Base-by-base conservation (phyloP, 2,329 filamentous ascomycete genomes). In the Fusarium hostae region DNA sequence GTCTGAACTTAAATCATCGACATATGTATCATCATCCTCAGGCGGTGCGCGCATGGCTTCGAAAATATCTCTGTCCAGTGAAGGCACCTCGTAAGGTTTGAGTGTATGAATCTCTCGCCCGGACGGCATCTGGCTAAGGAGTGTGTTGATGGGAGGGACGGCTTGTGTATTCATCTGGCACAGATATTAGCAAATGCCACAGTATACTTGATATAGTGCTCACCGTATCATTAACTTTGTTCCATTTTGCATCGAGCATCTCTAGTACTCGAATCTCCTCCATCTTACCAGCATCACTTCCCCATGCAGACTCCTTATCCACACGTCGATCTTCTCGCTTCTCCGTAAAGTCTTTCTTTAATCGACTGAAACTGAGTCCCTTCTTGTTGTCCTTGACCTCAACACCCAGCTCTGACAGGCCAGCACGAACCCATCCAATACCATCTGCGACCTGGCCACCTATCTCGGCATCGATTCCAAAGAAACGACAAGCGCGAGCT, bases 181-280 rank as follows among this genome's bases (percentile, higher is more conserved):
- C 34, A 24, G 18, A 39, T 3, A 52, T 69, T 61, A 76, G 70
- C 64, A 40, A 57, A 39, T 34, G 35, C 5, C 9, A 6, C 3
- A 4, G 3, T 15, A 9, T 41, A 2, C 0, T 12, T 16, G 6
- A 9, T 13, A 4, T 3, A 7, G 5, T 9, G 70, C 89, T 83
- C 82, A 97, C 93, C 22, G 93, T 97, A 80, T 98, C 94, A 78
- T 99, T 99, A 81, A 94, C 90, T 82, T 94, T 96, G 68, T 89
- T 90, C 95, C 96, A 98, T 79, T 97, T 98, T 40, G 86, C 87
- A 75, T 97, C 89, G 37, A 99, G 83, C 90, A 96, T 94, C 75
- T 96, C 93, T 56, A 98, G 86, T 5, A 98, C 92, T 60, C 94
- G 87, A 4, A 87, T 90, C 82, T 99, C 96, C 79, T 98, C 96